A percentile compares a stretch with the other conserved stretches of the same genome.
These are phyloP conservation scores for Neurospora sp. DNA, from an alignment of 495 filamentous ascomycete genomes.

Conservation along the genomic window DNA sequence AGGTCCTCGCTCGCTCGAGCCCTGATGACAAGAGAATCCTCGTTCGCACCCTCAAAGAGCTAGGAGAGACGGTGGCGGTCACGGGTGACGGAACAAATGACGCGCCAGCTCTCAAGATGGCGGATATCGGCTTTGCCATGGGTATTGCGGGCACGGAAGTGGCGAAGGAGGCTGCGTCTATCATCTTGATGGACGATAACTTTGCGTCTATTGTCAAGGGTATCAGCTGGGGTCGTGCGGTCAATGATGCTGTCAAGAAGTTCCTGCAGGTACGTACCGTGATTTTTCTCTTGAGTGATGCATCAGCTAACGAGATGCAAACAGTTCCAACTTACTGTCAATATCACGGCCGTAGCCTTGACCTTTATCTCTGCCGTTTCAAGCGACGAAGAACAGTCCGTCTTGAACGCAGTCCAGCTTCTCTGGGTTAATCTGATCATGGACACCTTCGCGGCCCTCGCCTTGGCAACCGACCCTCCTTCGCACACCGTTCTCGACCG, in stretches of 20 bases:
- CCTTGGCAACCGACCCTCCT: constrained; percentile 77
- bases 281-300: background rate
- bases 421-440: constrained; percentile 93
- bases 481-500: constrained; percentile 67
- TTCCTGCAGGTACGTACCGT: constrained; percentile 56
- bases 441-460: constrained; percentile 84
- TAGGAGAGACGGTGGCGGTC: constrained; percentile 73
- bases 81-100: constrained; percentile 90
- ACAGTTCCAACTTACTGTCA: constrained; percentile 88
- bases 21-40: constrained; percentile 82
- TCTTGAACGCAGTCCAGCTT: constrained; percentile 77
- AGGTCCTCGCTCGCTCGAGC: constrained; percentile 76
- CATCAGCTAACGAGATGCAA: background rate
- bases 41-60: constrained; percentile 59
- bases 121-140: constrained; percentile 93
- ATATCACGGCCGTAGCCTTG: constrained; percentile 73
- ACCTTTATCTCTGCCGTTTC: constrained; percentile 77
- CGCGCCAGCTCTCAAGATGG: constrained; percentile 73
- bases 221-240: constrained; percentile 83
- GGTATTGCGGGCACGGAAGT: constrained; percentile 85
- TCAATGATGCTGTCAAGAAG: constrained; percentile 84
- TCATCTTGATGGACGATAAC: constrained; percentile 87
- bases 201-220: constrained; percentile 81
- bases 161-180: constrained; percentile 83
- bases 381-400: constrained; percentile 54